These are phyloP conservation scores for Jamesozyma lodderae DNA, from an alignment of 805 yeast genomes.

Conservation along the genomic window DNA sequence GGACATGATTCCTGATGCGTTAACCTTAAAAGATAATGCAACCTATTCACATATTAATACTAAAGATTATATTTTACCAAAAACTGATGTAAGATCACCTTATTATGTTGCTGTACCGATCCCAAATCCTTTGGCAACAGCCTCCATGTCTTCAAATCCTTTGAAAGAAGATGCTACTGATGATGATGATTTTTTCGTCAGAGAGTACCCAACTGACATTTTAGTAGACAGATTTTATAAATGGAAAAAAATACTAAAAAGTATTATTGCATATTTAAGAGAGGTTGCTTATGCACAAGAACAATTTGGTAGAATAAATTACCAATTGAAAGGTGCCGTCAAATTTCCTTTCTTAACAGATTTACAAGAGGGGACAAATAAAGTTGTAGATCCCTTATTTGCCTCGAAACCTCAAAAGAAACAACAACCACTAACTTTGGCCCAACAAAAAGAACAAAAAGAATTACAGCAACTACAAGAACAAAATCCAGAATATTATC, in stretches of 20 bases:
- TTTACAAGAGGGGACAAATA: slow-evolving; percentile 27
- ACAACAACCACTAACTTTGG: slow-evolving; percentile 21
- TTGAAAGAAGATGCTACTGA: slow-evolving; percentile 8
- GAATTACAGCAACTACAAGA: slow-evolving; percentile 5
- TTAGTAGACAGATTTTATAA: slow-evolving; percentile 70
- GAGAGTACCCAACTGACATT: slow-evolving; percentile 63
- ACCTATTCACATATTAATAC: slow-evolving; percentile 4
- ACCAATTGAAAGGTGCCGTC: slow-evolving; percentile 63
- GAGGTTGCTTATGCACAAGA: slow-evolving; percentile 76
- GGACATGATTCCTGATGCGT: slow-evolving; percentile 16
- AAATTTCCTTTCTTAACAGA: slow-evolving; percentile 32
- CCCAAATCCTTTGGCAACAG: slow-evolving; percentile 20
- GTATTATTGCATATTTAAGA: slow-evolving; percentile 57
- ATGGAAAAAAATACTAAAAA: slow-evolving; percentile 71
- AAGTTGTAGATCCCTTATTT: slow-evolving; percentile 42
- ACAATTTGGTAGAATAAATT: slow-evolving; percentile 59
- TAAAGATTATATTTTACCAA: slow-evolving; percentile 16
- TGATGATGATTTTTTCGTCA: slow-evolving; percentile 19
- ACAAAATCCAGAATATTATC: background rate
- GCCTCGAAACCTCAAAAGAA: slow-evolving; percentile 33
- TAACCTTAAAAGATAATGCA: slow-evolving; percentile 6
- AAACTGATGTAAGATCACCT: slow-evolving; percentile 26
- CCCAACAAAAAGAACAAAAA: slow-evolving; percentile 15
- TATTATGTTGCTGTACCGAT: slow-evolving; percentile 29
- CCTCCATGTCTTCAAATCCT: slow-evolving; percentile 1